Percentiles rank a stretch among this genome's conserved stretches.
phyloP scores from a whole-genome alignment of 1,284 basidiomycete species.

The Paramarasmius palmivorus region DNA sequence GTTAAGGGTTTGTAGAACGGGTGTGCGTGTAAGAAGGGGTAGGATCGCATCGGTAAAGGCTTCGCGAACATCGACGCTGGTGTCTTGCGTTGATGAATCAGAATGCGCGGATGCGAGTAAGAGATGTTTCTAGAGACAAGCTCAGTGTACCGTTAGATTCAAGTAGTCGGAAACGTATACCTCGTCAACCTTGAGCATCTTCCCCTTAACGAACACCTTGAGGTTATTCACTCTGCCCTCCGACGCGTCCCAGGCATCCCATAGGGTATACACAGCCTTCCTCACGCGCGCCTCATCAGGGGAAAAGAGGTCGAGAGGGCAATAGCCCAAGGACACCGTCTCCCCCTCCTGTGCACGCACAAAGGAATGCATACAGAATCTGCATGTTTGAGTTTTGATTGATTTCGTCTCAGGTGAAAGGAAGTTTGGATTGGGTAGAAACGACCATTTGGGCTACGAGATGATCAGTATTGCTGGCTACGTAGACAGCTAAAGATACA shows the following conservation, averaged over 20 bases:
- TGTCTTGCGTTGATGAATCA: slow-evolving; percentile 6
- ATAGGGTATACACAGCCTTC: slow-evolving; percentile 72
- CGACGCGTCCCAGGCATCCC: slow-evolving; percentile 68
- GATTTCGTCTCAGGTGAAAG: slow-evolving; percentile 55
- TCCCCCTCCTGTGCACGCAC: slow-evolving; percentile 37
- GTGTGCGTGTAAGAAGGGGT: slow-evolving; percentile 52
- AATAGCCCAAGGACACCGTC: slow-evolving; percentile 58
- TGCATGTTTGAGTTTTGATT: slow-evolving; percentile 73
- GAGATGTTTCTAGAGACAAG: not conserved
- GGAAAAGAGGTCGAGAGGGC: slow-evolving; percentile 88
- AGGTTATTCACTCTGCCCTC: slow-evolving; percentile 77
- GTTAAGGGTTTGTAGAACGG: slow-evolving; percentile 59
- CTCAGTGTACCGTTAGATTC: not conserved
- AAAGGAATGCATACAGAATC: slow-evolving; percentile 87
- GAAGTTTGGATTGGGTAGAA: slow-evolving; percentile 66
- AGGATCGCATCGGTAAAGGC: slow-evolving; percentile 49
- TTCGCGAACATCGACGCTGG: slow-evolving; percentile 30
- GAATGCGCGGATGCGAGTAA: slow-evolving; percentile 5
- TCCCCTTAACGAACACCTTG: slow-evolving; percentile 61
- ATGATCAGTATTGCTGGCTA: slow-evolving; percentile 5
- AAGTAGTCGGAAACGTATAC: slow-evolving; percentile 38
- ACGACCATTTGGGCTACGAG: slow-evolving; percentile 90
- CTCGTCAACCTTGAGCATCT: slow-evolving; percentile 51
- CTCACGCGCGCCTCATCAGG: slow-evolving; percentile 54
- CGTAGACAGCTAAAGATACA: slow-evolving; percentile 15